phyloP scores from a whole-genome alignment of 352 stramenopile species.

The Aphanomyces euteiches region DNA sequence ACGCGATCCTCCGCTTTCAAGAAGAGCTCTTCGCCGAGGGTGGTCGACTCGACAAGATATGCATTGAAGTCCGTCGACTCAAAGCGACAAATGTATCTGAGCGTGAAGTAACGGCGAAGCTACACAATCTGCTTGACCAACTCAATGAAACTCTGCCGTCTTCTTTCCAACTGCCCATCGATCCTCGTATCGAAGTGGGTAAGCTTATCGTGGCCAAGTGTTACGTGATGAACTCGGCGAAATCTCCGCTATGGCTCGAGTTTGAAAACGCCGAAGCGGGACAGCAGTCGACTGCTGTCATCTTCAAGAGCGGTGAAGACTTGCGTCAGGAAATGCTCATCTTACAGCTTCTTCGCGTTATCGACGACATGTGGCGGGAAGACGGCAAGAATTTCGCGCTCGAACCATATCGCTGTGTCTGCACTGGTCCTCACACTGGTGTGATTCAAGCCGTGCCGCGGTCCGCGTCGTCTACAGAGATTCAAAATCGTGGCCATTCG shows the following conservation, averaged over 20 bases:
- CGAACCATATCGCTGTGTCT: conserved; percentile 80
- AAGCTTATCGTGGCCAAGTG: conserved; percentile 75
- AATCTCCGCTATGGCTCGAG: conserved; percentile 85
- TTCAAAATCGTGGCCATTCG: conserved; percentile 63
- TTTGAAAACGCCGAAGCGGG: conserved; percentile 64
- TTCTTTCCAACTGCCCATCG: conserved; percentile 37
- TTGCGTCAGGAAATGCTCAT: conserved; percentile 91
- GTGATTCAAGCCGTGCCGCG: conserved; percentile 88
- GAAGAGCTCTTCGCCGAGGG: conserved; percentile 34
- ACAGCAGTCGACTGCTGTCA: conserved; percentile 62
- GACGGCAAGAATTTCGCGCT: conserved; percentile 83
- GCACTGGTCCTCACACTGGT: conserved; percentile 77
- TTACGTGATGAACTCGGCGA: conserved; percentile 92
- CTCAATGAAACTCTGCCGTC: conserved; percentile 32
- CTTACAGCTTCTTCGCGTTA: conserved; percentile 86
- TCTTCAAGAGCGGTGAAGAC: conserved; percentile 93
- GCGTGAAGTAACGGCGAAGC: conserved; percentile 39
- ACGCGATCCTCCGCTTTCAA: conserved; percentile 86
- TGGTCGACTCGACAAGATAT: conserved; percentile 1
- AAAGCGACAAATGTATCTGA: conserved; percentile 65
- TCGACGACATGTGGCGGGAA: conserved; percentile 83
- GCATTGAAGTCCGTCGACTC: conserved; percentile 82
- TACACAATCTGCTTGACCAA: conserved; percentile 54
- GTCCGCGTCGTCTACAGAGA: conserved; percentile 81
- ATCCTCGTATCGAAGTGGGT: conserved; percentile 71